Base-by-base conservation (phyloP, 768 basidiomycete species). In the Rhizopogon rudus region DNA sequence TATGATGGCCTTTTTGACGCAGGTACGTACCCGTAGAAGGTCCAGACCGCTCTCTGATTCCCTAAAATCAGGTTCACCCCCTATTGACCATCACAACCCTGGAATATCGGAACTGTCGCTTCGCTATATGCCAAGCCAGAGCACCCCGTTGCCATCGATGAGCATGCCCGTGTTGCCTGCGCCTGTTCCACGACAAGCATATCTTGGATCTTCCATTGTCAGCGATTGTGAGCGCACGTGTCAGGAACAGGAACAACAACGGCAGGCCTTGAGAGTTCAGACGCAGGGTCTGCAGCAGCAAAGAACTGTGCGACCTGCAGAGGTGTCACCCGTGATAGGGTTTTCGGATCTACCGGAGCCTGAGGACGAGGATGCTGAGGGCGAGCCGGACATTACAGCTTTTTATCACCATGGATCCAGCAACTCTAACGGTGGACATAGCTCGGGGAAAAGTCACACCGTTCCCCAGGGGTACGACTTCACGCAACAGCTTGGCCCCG, bases 291-390 rank as follows among this genome's bases (percentile, higher is more conserved):
- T 68, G 35, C 69, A 66, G 40, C 64, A 68, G 50, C 69, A 70
- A 52, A 60, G 59, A 40, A 70, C 69, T 51, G 69, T 70, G 8
- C 58, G 70, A 14, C 69, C 69, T 25, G 68, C 68, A 2, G 69
- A 70, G 55, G 65, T 70, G 6, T 70, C 69, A 17, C 69, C 69
- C 4, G 46, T 68, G 41, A 68, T 71, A 56, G 62, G 49, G 16
- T 68, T 68, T 58, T 60, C 65, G 16, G 69, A 60, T 14, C 54
- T 70, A 33, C 64, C 65, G 41, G 66, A 67, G 17, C 62, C 51
- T 2, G 60, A 56, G n/a, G 72, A 74, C n/a, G 68, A 65, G 42
- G 71, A 75, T 31, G 72, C 70, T 3, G 73, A 73, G 33, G 72
- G 70, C 1, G 70, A 70, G 44, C 66, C 61, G 16, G 68, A 70